Evolutionary conservation across 108 stramenopile genomes (phyloP).

Genomic region (Skeletonema menzelii): DNA sequence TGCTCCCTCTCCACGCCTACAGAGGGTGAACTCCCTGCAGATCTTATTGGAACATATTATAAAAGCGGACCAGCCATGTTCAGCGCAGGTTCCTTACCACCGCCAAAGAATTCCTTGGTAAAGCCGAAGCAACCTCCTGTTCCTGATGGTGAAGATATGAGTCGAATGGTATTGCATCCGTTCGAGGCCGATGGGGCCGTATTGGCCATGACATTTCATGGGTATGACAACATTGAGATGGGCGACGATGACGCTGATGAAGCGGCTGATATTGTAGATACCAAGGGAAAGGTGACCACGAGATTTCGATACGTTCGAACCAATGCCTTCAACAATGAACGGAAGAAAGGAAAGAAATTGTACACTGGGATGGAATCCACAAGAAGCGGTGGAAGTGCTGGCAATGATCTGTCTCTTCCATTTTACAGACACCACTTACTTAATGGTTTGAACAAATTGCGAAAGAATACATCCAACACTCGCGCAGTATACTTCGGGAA

Average conservation of each 20-base stretch:
- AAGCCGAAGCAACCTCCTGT: slow-evolving; percentile 80
- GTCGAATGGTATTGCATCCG: slow-evolving; percentile 81
- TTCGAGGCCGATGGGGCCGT: slow-evolving; percentile 85
- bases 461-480: slow-evolving; percentile 85
- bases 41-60: slow-evolving; percentile 79
- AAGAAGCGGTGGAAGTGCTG: slow-evolving; percentile 40
- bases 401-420: slow-evolving; percentile 74
- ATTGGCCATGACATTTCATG: slow-evolving; percentile 74
- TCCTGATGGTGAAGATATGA: slow-evolving; percentile 67
- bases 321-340: slow-evolving; percentile 76
- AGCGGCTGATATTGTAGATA: slow-evolving; percentile 6
- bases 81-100: slow-evolving; percentile 79
- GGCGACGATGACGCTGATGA: slow-evolving; percentile 11
- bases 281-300: slow-evolving; percentile 31
- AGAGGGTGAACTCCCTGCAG: slow-evolving; percentile 58
- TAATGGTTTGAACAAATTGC: slow-evolving; percentile 74
- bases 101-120: slow-evolving; percentile 77
- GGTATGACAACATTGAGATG: slow-evolving; percentile 17
- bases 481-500: slow-evolving; percentile 77
- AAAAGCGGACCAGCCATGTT: slow-evolving; percentile 87
- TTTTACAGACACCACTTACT: slow-evolving; percentile 78
- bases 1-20: slow-evolving; percentile 38
- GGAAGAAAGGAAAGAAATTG: slow-evolving; percentile 76
- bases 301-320: slow-evolving; percentile 79
- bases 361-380: slow-evolving; percentile 87